A percentile compares a stretch with the other conserved stretches of the same genome.
phyloP scores from a whole-genome alignment of 2,329 filamentous ascomycete genomes.

The Aspergillus pseudoglaucus region DNA sequence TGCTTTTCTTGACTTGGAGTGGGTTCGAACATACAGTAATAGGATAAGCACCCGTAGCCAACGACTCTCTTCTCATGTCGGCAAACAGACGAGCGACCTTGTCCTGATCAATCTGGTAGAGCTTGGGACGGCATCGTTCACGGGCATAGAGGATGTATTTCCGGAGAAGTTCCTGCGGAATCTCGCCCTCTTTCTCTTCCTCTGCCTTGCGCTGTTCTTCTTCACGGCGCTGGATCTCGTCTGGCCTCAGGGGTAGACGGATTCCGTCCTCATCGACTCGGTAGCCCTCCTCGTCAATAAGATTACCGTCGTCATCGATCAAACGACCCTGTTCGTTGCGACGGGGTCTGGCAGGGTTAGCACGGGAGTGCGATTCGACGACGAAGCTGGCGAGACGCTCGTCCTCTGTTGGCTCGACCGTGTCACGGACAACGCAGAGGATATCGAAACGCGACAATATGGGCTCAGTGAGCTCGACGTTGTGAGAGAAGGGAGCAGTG shows the following conservation, averaged over 20 bases:
- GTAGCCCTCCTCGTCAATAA: conserved; percentile 57
- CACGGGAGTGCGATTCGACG: conserved; percentile 85
- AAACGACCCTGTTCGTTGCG: conserved; percentile 39
- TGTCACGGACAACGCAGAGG: conserved; percentile 90
- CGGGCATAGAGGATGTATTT: conserved; percentile 97
- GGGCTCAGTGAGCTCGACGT: conserved; percentile 93
- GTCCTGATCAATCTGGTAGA: conserved; percentile 97
- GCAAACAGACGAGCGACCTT: conserved; percentile 91
- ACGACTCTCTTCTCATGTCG: conserved; percentile 87
- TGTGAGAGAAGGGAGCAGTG: conserved; percentile 90
- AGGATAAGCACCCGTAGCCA: conserved; percentile 92
- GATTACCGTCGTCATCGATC: conserved; percentile 40
- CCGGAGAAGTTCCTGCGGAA: conserved; percentile 80
- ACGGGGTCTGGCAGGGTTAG: conserved; percentile 61
- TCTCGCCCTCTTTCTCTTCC: conserved; percentile 59
- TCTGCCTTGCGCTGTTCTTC: conserved; percentile 40
- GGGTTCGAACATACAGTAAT: conserved; percentile 69
- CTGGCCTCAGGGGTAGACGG: conserved; percentile 36
- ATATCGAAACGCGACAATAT: conserved; percentile 98
- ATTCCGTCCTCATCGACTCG: conserved; percentile 42
- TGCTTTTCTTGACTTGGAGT: neutral
- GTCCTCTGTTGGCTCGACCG: conserved; percentile 85
- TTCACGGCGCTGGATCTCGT: conserved; percentile 37
- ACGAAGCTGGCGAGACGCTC: conserved; percentile 92
- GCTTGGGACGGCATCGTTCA: conserved; percentile 80